phyloP scores from a whole-genome alignment of 805 yeast species.

The Candida easanensis region DNA sequence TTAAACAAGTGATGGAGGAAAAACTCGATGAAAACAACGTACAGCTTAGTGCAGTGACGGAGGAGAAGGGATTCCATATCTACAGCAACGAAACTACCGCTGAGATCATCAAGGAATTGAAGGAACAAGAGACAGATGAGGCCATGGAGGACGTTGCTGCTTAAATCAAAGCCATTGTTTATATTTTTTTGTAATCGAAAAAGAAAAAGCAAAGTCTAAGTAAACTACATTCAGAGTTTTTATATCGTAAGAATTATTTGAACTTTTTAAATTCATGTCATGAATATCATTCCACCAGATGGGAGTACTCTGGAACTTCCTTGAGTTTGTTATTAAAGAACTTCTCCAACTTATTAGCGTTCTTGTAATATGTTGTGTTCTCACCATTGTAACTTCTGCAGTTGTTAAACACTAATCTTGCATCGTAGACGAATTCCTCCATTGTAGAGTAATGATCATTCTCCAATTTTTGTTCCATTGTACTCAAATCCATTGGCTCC shows the following conservation, averaged over 20 bases:
- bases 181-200: no score
- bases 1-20: slow-evolving; percentile 99
- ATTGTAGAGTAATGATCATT: slow-evolving; percentile 87
- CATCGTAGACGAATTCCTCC: slow-evolving; percentile 89
- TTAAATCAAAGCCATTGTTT: neutral
- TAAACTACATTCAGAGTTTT: no score
- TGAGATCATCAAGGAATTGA: slow-evolving; percentile 71
- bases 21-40: slow-evolving; percentile 93
- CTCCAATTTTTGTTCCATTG: slow-evolving; percentile 92
- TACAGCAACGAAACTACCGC: slow-evolving; percentile 83
- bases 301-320: slow-evolving; percentile 91
- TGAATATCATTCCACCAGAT: slow-evolving; percentile 44
- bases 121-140: slow-evolving; percentile 61
- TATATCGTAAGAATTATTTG: no score
- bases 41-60: slow-evolving; percentile 90
- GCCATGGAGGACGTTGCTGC: slow-evolving; percentile 11
- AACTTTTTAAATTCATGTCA: no score
- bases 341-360: slow-evolving; percentile 91
- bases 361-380: slow-evolving; percentile 90
- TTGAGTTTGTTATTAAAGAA: slow-evolving; percentile 77
- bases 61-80: slow-evolving; percentile 79
- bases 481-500: slow-evolving; percentile 96
- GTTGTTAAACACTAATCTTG: slow-evolving; percentile 80
- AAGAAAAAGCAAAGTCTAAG: no score
- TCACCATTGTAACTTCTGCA: slow-evolving; percentile 93